Evolutionary conservation across 2,329 filamentous ascomycete genomes (phyloP), one percentile per base, ranked within the genome.

Genomic region (Phyllosticta citribraziliensis): DNA sequence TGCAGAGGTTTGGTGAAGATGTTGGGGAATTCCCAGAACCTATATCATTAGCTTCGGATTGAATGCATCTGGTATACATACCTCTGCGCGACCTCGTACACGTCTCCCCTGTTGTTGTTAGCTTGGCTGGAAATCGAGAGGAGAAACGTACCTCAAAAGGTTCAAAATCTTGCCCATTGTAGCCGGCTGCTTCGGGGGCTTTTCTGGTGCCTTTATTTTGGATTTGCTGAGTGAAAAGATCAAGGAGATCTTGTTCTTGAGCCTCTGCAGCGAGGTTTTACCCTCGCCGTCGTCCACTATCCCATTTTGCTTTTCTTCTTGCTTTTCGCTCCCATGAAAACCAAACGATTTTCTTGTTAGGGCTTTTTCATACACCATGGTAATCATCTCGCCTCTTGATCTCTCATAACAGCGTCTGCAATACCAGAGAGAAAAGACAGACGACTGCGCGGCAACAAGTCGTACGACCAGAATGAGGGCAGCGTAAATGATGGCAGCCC

Each of bases 151-250:
- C 47, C 90, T 86, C 79, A 96, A 88, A 2, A 96, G 75, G 67
- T 96, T 96, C 63, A 96, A 82, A 57, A 96, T 94, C 70, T 96
- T 96, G 8, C 91, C 91, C 74, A 92, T 93, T 0, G 89, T 91
- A 0, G 91, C 90, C 2, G 88, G 83, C 60, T 82, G 76, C 61
- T 81, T 80, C 11, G 68, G 25, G 63, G 63, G 60, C 72, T 71
- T 25, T 17, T 55, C 19, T 53, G 68, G 64, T 35, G 64, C 69
- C 56, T 61, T 55, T 0, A 10, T 11, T n/a, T 70, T 61, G 65
- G 65, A 47, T 25, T 72, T 69, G 10, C 51, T 52, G 24, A 72
- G 70, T 3, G 24, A 14, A 35, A 62, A 61, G 27, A 60, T 65
- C 12, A 35, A 17, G 11, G 33, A 40, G 33, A 40, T 14, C 12